These are phyloP conservation scores for Podaxis sp. DNA, from an alignment of 768 basidiomycete genomes.

Conservation along the genomic window DNA sequence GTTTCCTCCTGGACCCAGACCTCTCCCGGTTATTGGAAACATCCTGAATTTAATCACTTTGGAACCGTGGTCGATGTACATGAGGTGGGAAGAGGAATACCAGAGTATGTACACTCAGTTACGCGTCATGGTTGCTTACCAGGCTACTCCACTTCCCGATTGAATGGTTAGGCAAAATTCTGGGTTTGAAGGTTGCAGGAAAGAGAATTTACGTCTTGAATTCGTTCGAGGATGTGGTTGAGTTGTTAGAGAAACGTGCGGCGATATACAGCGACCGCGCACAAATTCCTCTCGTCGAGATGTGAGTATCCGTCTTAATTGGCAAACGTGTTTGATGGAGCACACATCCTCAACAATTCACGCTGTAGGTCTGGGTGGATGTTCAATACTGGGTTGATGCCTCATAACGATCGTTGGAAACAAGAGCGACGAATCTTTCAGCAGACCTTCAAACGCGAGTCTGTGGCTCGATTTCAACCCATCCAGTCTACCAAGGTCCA, in stretches of 20 bases:
- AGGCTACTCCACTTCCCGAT: neutral
- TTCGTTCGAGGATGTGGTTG: neutral
- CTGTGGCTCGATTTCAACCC: neutral
- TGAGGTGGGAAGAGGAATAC: neutral
- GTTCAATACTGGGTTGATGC: constrained; percentile 8
- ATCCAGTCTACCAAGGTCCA: constrained; percentile 1
- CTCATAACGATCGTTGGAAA: constrained; percentile 1
- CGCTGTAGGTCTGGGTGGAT: constrained; percentile 1
- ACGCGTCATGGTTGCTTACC: neutral
- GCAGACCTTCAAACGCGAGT: neutral
- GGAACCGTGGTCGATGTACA: constrained; percentile 2
- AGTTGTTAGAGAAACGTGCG: constrained; percentile 5
- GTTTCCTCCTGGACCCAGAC: constrained; percentile 1
- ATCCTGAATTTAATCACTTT: neutral
- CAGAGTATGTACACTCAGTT: neutral
- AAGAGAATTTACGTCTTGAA: neutral
- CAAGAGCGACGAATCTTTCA: neutral
- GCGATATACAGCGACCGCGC: constrained; percentile 2
- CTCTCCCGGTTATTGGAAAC: neutral
- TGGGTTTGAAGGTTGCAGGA: neutral
- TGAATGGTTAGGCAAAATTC: constrained; percentile 1
- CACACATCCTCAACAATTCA: no score
- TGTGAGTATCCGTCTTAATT: neutral
- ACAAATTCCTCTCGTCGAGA: neutral
- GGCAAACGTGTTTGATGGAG: neutral